These are phyloP conservation scores for Hyaloperonospora arabidopsidis DNA, from an alignment of 352 stramenopile species.

Conservation along the genomic window DNA sequence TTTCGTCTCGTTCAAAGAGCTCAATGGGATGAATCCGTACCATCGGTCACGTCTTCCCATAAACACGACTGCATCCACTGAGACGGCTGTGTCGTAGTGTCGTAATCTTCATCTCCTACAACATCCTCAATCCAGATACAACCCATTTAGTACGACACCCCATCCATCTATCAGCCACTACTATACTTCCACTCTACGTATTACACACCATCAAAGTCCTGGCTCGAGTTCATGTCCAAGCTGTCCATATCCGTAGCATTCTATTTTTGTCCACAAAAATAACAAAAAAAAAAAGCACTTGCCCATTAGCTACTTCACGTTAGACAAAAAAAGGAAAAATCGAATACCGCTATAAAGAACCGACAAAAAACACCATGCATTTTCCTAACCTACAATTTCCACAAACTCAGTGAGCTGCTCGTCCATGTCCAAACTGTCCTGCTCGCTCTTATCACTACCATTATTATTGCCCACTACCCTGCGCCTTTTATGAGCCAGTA, in stretches of 20 bases:
- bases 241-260: constrained; percentile 50
- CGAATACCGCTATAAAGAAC: not conserved
- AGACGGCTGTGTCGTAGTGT: constrained; percentile 16
- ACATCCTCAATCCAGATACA: constrained; percentile 1
- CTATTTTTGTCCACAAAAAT: constrained; percentile 13
- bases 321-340: not conserved
- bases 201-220: constrained; percentile 49
- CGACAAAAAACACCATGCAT: too few relatives aligned
- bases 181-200: not conserved
- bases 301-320: too few relatives aligned
- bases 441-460: constrained; percentile 20
- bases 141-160: not conserved
- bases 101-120: constrained; percentile 17
- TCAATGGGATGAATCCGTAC: too few relatives aligned
- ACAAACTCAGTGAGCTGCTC: constrained; percentile 45
- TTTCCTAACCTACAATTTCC: constrained; percentile 44
- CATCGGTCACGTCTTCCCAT: constrained; percentile 32
- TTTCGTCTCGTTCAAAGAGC: constrained; percentile 9
- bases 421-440: constrained; percentile 33
- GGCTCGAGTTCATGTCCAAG: constrained; percentile 49
- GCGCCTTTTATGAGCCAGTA: constrained; percentile 27
- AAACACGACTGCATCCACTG: constrained; percentile 26
- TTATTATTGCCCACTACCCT: constrained; percentile 25
- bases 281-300: not conserved
- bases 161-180: not conserved